phyloP scores from a whole-genome alignment of 176 grass and related monocot genomes.

The Zoysia pacifica region DNA sequence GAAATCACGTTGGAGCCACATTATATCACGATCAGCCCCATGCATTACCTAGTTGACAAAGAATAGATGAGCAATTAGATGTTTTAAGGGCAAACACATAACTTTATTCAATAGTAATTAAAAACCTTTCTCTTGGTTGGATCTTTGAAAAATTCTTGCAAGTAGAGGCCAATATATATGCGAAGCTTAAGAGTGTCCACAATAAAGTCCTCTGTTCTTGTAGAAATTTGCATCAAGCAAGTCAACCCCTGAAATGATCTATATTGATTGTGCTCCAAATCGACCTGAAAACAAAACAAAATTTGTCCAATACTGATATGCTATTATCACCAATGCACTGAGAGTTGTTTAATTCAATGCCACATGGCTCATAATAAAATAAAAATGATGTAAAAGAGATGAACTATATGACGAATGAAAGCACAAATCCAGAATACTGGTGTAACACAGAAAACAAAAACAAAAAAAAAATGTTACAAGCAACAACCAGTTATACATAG shows the following conservation, averaged over 20 bases:
- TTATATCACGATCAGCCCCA: conserved; percentile 94
- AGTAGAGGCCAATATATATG: conserved; percentile 71
- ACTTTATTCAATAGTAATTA: conserved; percentile 28
- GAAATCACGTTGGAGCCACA: conserved; percentile 94
- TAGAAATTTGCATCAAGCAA: conserved; percentile 99
- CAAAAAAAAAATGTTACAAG: conserved; percentile 5
- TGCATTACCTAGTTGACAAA: conserved; percentile 76
- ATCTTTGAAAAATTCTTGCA: conserved; percentile 83
- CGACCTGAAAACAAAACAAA: conserved; percentile 67
- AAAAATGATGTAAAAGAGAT: conserved; percentile 10
- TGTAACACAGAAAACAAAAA: background rate
- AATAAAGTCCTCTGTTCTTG: conserved; percentile 93
- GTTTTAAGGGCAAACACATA: conserved; percentile 21
- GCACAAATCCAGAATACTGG: conserved; percentile 12
- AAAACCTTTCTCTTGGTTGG: conserved; percentile 85
- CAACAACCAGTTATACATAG: background rate
- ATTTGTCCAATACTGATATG: conserved; percentile 17
- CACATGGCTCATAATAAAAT: conserved; percentile 26
- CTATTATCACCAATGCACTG: background rate
- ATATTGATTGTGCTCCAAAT: conserved; percentile 99
- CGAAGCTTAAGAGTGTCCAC: conserved; percentile 93
- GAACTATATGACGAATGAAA: conserved; percentile 17
- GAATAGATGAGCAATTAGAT: conserved; percentile 36
- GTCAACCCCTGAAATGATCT: conserved; percentile 96
- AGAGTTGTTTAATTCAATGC: conserved; percentile 9